These are phyloP conservation scores for Chytriomyces hyalinus DNA, from an alignment of 192 early-diverging fungal genomes.

Conservation along the genomic window DNA sequence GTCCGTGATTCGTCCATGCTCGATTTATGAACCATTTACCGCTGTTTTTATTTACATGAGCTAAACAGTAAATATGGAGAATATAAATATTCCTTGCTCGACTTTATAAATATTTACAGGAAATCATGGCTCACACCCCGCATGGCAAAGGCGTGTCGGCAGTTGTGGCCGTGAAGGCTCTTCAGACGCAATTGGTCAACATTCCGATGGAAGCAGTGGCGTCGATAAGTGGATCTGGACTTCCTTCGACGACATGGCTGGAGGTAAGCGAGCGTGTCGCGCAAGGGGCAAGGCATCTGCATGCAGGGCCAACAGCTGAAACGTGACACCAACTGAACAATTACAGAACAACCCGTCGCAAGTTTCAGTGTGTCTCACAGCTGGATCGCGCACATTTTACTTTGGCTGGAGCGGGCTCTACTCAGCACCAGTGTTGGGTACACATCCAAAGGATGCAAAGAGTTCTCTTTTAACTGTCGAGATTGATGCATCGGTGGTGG, in stretches of 20 bases:
- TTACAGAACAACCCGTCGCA: constrained; percentile 9
- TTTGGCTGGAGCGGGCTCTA: constrained; percentile 6
- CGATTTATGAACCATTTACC: no score
- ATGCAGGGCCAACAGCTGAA: neutral
- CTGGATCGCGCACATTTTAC: neutral
- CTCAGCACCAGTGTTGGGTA: no score
- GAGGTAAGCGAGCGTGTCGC: neutral
- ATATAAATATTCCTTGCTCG: no score
- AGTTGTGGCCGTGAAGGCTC: neutral
- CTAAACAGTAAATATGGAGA: no score
- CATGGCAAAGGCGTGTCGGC: neutral
- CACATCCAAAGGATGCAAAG: no score
- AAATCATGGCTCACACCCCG: no score
- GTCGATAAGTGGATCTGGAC: neutral
- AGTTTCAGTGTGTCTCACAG: neutral
- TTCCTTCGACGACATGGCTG: neutral
- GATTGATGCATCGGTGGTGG: neutral
- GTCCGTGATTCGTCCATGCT: no score
- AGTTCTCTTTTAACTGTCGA: neutral
- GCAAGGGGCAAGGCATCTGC: neutral
- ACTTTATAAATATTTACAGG: no score
- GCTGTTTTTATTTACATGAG: no score
- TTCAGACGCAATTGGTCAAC: constrained; percentile 24
- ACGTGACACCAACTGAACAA: neutral
- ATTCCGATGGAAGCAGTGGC: neutral